Evolutionary conservation across 768 basidiomycete species (phyloP), one percentile per base, ranked within the genome.

Genomic region (Cystobasidium onofrii): DNA sequence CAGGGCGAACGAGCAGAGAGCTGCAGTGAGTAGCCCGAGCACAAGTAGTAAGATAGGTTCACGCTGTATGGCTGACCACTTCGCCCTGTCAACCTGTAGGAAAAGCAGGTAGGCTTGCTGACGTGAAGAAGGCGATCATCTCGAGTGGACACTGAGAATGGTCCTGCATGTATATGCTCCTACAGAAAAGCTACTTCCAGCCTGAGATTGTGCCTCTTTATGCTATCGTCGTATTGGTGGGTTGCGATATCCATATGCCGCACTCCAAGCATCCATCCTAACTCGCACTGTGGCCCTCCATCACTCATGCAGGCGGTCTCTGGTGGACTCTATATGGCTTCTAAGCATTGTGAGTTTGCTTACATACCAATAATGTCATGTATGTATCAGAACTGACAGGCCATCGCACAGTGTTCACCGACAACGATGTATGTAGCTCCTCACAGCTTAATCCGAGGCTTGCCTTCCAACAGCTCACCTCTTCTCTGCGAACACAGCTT

Each of bases 401-500:
- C n/a, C n/a, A n/a, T 57, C 29, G 9, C 12, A 36, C 55, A 71
- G 69, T 71, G 50, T 31, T 60, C 7, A 25, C 10, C 20, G 69
- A 71, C 39, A 71, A 71, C 54, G 69, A 71, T 44, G 69, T 71
- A 29, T n/a, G n/a, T n/a, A n/a, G n/a, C n/a, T n/a, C n/a, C n/a
- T n/a, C n/a, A n/a, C n/a, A n/a, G n/a, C n/a, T n/a, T n/a, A n/a
- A n/a, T n/a, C n/a, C n/a, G n/a, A n/a, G 4, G 69, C 61, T 18
- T 36, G 50, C 54, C 20, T 60, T 2, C 29, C n/a, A 17, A 1
- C 33, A 2, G 12, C n/a, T 39, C 3, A 31, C 27, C 43, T 10
- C 7, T 15, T 17, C 1, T 41, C 54, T 7, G 13, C 13, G 23
- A 34, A 33, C 29, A 41, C 54, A 71, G 69, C 2, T 71, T 44